These are phyloP conservation scores for Chlamydomonas reinhardtii DNA, from an alignment of 163 green algal genomes.

Conservation along the genomic window DNA sequence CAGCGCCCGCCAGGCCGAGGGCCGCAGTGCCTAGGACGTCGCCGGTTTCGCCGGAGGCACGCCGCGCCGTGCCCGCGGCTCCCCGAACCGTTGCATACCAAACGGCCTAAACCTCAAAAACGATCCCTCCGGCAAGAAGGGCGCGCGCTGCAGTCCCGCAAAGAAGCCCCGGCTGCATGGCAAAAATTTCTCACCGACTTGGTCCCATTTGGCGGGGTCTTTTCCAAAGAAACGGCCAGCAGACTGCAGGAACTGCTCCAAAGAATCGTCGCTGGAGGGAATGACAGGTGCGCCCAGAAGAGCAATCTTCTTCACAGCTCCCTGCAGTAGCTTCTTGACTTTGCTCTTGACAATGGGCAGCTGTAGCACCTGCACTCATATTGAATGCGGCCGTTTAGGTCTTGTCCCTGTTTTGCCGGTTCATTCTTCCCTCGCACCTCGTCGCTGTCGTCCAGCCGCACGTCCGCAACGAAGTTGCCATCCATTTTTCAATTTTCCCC, in stretches of 20 bases:
- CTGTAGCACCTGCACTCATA: conserved; percentile 72
- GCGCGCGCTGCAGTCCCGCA: too few species aligned
- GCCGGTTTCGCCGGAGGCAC: too few species aligned
- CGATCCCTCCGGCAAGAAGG: too few species aligned
- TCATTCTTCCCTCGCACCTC: conserved; percentile 53
- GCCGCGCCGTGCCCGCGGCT: too few species aligned
- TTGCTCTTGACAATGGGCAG: conserved; percentile 71
- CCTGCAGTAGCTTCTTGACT: conserved; percentile 65
- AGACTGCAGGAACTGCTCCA: conserved; percentile 70
- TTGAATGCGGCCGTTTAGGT: background rate
- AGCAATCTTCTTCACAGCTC: conserved; percentile 60
- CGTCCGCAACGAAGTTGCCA: conserved; percentile 71
- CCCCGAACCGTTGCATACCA: too few species aligned
- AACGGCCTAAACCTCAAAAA: too few species aligned
- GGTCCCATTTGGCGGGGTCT: conserved; percentile 76
- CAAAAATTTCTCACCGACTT: conserved; percentile 59
- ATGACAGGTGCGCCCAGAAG: conserved; percentile 56
- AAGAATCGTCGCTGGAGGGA: conserved; percentile 64
- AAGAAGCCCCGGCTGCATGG: too few species aligned
- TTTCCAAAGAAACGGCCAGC: conserved; percentile 79
- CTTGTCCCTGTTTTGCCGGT: background rate
- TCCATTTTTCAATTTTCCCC: conserved; percentile 37
- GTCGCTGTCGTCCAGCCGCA: conserved; percentile 67
- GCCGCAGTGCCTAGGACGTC: too few species aligned
- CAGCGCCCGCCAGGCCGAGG: too few species aligned